Conservation (phyloP, 768 basidiomycete species). For the Candolleomyces eurysporus region DNA sequence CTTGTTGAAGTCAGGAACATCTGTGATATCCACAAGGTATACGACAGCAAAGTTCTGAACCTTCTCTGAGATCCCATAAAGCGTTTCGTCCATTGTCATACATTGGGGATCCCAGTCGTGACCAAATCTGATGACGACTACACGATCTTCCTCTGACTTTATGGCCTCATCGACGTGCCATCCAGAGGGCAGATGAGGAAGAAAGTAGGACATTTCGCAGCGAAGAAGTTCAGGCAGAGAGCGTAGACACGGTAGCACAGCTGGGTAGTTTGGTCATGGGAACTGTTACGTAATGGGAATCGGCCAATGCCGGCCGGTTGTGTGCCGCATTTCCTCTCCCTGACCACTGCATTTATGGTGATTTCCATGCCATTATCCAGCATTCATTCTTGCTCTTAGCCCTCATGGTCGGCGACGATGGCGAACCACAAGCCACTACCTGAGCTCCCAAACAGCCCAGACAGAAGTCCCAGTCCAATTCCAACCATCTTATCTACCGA, state of each 20-base stretch:
- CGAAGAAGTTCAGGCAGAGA: not conserved
- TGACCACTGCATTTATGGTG: not conserved
- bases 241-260: no score
- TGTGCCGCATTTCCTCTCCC: not conserved
- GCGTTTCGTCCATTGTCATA: conserved; percentile 99
- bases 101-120: conserved; percentile 93
- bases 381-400: no score
- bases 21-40: conserved; percentile 91
- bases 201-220: conserved; percentile 77
- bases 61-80: conserved; percentile 89
- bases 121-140: conserved; percentile 93
- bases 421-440: conserved; percentile 36
- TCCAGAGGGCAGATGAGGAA: conserved; percentile 84
- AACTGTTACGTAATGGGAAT: not conserved
- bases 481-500: conserved; percentile 34
- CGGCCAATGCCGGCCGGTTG: not conserved
- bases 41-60: conserved; percentile 99
- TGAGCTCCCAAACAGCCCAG: conserved; percentile 20
- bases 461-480: not conserved
- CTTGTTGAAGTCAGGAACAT: conserved; percentile 99
- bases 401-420: conserved; percentile 18
- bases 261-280: no score
- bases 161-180: conserved; percentile 99
- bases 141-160: conserved; percentile 94
- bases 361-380: not conserved